phyloP scores from a whole-genome alignment of 2,329 filamentous ascomycete species.

The Cladosporium sp. region DNA sequence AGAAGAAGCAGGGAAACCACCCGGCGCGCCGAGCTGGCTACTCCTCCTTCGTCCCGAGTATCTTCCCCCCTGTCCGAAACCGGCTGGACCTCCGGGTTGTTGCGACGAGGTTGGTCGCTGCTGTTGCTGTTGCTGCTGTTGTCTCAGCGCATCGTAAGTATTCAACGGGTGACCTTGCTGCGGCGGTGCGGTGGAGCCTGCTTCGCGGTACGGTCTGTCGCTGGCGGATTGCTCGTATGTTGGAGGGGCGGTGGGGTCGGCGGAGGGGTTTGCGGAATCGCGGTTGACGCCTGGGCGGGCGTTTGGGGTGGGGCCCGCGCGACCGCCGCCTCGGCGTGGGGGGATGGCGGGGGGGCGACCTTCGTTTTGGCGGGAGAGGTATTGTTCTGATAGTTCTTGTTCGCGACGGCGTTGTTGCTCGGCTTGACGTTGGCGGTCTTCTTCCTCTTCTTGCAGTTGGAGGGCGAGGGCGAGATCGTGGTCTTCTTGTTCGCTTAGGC shows the following conservation, averaged over 20 bases:
- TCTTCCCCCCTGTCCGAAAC: constrained; percentile 6
- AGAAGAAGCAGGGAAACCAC: constrained; percentile 2
- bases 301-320: constrained; percentile 2
- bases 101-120: constrained; percentile 10
- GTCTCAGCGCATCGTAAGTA: constrained; percentile 29
- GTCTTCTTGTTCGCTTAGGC: constrained; percentile 67
- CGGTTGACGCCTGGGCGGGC: constrained; percentile 24
- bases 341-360: constrained; percentile 26
- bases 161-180: constrained; percentile 30
- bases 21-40: constrained; percentile 16
- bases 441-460: constrained; percentile 92
- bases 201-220: constrained; percentile 47
- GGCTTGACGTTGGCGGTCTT: constrained; percentile 64
- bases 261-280: constrained; percentile 26
- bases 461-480: constrained; percentile 79
- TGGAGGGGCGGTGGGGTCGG: constrained; percentile 55
- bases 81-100: constrained; percentile 3
- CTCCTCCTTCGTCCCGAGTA: constrained; percentile 15
- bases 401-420: constrained; percentile 58
- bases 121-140: constrained; percentile 23
- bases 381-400: constrained; percentile 63
- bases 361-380: constrained; percentile 53
- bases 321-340: constrained; percentile 17
- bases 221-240: constrained; percentile 61
- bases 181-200: constrained; percentile 24